Conservation (phyloP, 2,329 filamentous ascomycete species). For the Fusarium sp. region DNA sequence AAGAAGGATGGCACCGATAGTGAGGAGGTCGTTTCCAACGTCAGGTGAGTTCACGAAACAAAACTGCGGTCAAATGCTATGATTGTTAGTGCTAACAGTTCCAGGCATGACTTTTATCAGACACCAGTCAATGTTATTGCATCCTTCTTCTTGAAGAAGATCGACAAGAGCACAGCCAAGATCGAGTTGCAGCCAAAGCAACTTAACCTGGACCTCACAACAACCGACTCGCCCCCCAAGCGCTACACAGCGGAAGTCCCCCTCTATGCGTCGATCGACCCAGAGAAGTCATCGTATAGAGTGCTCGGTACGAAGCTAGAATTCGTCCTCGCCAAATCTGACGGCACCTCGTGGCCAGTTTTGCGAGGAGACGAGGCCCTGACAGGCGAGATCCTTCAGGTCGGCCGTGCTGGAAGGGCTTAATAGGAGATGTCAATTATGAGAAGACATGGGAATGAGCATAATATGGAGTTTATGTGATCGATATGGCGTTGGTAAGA, state of each 20-base stretch:
- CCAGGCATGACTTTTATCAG: conserved; percentile 89
- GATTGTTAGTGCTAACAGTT: conserved; percentile 13
- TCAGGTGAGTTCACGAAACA: conserved; percentile 67
- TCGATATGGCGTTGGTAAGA: conserved; percentile 30
- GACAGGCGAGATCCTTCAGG: conserved; percentile 85
- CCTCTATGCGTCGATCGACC: conserved; percentile 81
- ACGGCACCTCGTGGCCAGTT: conserved; percentile 86
- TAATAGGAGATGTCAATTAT: background rate
- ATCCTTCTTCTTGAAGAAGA: conserved; percentile 96
- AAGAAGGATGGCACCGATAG: conserved; percentile 67
- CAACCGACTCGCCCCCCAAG: conserved; percentile 80
- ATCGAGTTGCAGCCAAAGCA: conserved; percentile 74
- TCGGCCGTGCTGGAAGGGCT: conserved; percentile 79
- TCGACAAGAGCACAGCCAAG: conserved; percentile 82
- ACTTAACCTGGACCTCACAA: conserved; percentile 85
- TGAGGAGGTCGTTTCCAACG: conserved; percentile 82
- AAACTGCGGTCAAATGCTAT: background rate
- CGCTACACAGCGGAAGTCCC: conserved; percentile 80
- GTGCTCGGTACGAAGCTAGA: conserved; percentile 92
- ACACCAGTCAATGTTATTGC: conserved; percentile 86
- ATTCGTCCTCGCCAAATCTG: conserved; percentile 76
- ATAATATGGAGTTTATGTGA: conserved; percentile 34
- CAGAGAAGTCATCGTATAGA: conserved; percentile 79
- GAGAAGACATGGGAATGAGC: conserved; percentile 16
- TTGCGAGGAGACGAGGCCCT: conserved; percentile 79